Conservation (phyloP, 352 stramenopile species). For the Phytophthora agathidicida region DNA sequence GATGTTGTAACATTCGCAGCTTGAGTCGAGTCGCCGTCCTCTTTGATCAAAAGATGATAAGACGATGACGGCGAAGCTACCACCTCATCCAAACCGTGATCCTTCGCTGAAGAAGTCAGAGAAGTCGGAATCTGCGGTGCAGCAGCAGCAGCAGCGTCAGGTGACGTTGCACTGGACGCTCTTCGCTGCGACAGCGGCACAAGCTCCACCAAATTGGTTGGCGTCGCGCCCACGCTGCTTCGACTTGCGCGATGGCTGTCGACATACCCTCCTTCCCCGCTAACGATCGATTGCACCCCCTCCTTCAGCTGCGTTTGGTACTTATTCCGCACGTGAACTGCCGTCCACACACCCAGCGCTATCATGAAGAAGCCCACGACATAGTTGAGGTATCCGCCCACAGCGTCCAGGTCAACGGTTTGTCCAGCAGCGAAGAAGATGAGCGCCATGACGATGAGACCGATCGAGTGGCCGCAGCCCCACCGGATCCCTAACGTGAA, state of each 20-base stretch:
- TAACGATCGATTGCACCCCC: conserved; percentile 8
- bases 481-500: conserved; percentile 91
- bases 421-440: conserved; percentile 77
- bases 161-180: conserved; percentile 14
- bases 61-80: conserved; percentile 22
- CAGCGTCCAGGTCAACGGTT: conserved; percentile 53
- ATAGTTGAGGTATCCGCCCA: conserved; percentile 73
- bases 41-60: conserved; percentile 29
- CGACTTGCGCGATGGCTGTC: conserved; percentile 8
- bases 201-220: conserved; percentile 31
- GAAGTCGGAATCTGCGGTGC: conserved; percentile 6
- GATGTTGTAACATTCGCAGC: background rate
- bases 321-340: conserved; percentile 55
- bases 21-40: conserved; percentile 11
- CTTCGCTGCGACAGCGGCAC: conserved; percentile 21
- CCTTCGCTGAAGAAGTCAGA: conserved; percentile 6
- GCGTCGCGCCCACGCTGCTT: conserved; percentile 15
- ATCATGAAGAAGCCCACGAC: conserved; percentile 86
- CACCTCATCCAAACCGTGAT: background rate
- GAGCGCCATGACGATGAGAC: conserved; percentile 86
- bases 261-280: background rate
- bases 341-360: conserved; percentile 63
- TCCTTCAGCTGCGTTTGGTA: conserved; percentile 58
- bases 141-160: background rate
- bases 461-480: conserved; percentile 91